These are phyloP conservation scores for Orbilia javanica DNA, from an alignment of 2,329 filamentous ascomycete species.

Conservation along the genomic window DNA sequence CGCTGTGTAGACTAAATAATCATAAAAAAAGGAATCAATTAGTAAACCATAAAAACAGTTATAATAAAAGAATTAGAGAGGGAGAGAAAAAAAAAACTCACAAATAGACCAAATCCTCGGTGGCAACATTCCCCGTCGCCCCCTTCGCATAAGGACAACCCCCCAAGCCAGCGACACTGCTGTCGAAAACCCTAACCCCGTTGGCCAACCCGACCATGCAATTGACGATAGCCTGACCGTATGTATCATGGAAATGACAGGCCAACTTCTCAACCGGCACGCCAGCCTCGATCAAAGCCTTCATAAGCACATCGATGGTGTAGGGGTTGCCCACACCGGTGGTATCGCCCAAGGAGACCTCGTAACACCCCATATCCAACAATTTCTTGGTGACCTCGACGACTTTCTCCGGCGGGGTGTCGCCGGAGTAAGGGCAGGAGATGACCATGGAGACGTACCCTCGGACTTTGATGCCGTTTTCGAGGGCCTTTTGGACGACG, in stretches of 20 bases:
- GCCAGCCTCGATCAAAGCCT: slow-evolving; percentile 75
- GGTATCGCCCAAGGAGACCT: slow-evolving; percentile 90
- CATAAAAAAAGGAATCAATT: not conserved
- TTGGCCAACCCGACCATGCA: slow-evolving; percentile 81
- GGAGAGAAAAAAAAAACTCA: slow-evolving; percentile 29
- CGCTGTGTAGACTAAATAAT: slow-evolving; percentile 73
- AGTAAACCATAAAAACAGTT: too few species aligned
- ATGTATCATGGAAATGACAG: slow-evolving; percentile 91
- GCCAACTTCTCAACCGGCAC: slow-evolving; percentile 79
- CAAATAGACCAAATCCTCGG: slow-evolving; percentile 85
- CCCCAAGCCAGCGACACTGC: slow-evolving; percentile 82
- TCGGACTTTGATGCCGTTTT: slow-evolving; percentile 75
- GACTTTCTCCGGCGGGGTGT: slow-evolving; percentile 74
- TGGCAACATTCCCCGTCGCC: slow-evolving; percentile 86
- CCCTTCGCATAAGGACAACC: slow-evolving; percentile 88
- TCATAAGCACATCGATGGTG: slow-evolving; percentile 68
- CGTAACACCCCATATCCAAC: slow-evolving; percentile 87
- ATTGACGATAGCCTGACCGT: slow-evolving; percentile 86
- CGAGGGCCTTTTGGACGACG: slow-evolving; percentile 77
- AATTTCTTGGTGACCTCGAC: slow-evolving; percentile 77
- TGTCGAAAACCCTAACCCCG: slow-evolving; percentile 83
- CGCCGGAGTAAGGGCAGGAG: slow-evolving; percentile 81
- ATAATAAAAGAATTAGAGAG: not conserved
- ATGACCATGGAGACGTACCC: slow-evolving; percentile 85
- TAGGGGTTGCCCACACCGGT: slow-evolving; percentile 83